phyloP scores from a whole-genome alignment of 1,284 basidiomycete species.

The Fomitopsis schrenkii region DNA sequence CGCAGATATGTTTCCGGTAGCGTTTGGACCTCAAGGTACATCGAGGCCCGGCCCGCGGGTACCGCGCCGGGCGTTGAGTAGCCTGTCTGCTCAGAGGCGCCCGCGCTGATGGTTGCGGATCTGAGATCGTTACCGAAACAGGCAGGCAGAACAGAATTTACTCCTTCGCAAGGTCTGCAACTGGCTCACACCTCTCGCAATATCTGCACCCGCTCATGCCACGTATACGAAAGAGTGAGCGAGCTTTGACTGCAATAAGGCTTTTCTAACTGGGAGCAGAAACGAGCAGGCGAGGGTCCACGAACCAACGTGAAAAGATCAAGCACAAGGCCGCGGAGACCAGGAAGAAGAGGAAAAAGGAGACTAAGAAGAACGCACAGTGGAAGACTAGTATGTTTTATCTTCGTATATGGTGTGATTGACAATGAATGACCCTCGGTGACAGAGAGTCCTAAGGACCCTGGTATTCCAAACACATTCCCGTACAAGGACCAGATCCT shows the following conservation, averaged over 20 bases:
- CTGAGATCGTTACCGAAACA: not conserved
- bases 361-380: constrained; percentile 78
- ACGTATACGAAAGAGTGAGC: constrained; percentile 70
- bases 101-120: not conserved
- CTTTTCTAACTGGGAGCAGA: constrained; percentile 44
- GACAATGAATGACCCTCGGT: not conserved
- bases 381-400: constrained; percentile 86
- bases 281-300: constrained; percentile 78
- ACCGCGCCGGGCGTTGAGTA: not conserved
- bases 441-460: constrained; percentile 79
- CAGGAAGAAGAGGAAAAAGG: constrained; percentile 75
- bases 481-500: constrained; percentile 97
- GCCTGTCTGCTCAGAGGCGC: not conserved
- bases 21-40: too few species aligned
- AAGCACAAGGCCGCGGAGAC: constrained; percentile 79
- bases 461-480: constrained; percentile 95
- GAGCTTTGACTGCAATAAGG: not conserved
- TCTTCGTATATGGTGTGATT: not conserved
- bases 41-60: too few species aligned
- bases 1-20: too few species aligned
- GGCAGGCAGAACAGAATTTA: constrained; percentile 1
- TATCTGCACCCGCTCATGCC: constrained; percentile 45
- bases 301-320: constrained; percentile 74
- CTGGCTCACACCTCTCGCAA: not conserved
- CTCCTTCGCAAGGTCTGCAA: not conserved